Evolutionary conservation across 768 basidiomycete species (phyloP).

Genomic region (Xerocomellus chrysenteron): DNA sequence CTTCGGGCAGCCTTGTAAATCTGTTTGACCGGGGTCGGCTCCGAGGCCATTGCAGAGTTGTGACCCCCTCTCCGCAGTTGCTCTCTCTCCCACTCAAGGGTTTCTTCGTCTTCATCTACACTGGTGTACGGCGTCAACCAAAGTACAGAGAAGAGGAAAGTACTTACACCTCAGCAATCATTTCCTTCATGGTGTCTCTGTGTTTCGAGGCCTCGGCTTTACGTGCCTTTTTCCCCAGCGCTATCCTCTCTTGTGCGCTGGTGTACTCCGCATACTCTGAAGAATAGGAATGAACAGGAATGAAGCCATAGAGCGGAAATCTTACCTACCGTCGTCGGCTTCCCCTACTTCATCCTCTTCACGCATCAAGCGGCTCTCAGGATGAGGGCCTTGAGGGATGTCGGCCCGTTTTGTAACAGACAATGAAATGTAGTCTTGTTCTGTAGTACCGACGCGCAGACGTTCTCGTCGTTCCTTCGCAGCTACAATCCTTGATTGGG

Average conservation of each 20-base stretch:
- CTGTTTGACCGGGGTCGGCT: constrained; percentile 44
- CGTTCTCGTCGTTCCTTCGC: constrained; percentile 78
- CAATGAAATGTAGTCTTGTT: constrained; percentile 78
- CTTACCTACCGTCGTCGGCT: constrained; percentile 74
- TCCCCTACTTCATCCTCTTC: constrained; percentile 90
- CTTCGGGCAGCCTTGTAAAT: constrained; percentile 73
- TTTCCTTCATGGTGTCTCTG: constrained; percentile 69
- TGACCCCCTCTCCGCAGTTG: constrained; percentile 77
- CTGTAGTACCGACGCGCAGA: constrained; percentile 49
- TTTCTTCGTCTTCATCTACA: constrained; percentile 82
- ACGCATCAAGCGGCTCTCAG: constrained; percentile 75
- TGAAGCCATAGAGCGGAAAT: not conserved
- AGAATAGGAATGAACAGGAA: constrained; percentile 7
- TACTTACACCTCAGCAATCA: constrained; percentile 80
- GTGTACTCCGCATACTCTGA: constrained; percentile 86
- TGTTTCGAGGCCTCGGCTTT: constrained; percentile 68
- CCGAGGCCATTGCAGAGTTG: constrained; percentile 36
- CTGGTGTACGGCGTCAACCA: constrained; percentile 34
- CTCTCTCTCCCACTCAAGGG: constrained; percentile 81
- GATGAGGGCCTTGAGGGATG: constrained; percentile 70
- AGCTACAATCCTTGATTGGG: constrained; percentile 65
- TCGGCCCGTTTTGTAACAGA: constrained; percentile 60
- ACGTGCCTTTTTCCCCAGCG: constrained; percentile 77
- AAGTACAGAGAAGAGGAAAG: not conserved
- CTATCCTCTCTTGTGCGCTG: constrained; percentile 82